Evolutionary conservation across 2,329 filamentous ascomycete genomes (phyloP).

Genomic region (Fusarium scirpi): DNA sequence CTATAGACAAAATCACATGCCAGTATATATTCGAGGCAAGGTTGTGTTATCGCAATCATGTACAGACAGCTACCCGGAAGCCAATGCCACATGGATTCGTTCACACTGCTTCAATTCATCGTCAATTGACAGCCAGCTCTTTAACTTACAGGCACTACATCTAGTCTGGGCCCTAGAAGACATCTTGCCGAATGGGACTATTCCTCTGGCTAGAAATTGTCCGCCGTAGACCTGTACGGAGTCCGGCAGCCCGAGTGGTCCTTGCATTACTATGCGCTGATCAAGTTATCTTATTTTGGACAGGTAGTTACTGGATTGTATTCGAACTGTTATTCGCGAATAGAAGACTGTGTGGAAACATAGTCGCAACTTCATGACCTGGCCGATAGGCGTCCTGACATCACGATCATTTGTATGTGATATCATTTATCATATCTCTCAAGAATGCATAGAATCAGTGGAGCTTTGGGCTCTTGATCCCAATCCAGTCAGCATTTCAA

Average conservation of each 20-base stretch:
- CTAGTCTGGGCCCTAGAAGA: neutral
- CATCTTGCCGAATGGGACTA: neutral
- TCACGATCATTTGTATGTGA: neutral
- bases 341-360: neutral
- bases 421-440: neutral
- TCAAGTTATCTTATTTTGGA: neutral
- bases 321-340: neutral
- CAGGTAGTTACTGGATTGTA: neutral
- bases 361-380: no score
- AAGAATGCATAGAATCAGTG: neutral
- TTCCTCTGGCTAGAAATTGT: neutral
- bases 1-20: no score
- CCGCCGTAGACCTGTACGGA: neutral
- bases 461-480: neutral
- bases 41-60: neutral
- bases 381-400: neutral
- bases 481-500: neutral
- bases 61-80: neutral
- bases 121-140: neutral
- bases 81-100: neutral
- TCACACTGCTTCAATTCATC: no score
- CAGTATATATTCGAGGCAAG: neutral
- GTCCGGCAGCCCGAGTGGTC: neutral
- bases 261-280: neutral
- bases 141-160: neutral